phyloP scores from a whole-genome alignment of 129 eudicot genomes.

The Helianthus tuberosus region DNA sequence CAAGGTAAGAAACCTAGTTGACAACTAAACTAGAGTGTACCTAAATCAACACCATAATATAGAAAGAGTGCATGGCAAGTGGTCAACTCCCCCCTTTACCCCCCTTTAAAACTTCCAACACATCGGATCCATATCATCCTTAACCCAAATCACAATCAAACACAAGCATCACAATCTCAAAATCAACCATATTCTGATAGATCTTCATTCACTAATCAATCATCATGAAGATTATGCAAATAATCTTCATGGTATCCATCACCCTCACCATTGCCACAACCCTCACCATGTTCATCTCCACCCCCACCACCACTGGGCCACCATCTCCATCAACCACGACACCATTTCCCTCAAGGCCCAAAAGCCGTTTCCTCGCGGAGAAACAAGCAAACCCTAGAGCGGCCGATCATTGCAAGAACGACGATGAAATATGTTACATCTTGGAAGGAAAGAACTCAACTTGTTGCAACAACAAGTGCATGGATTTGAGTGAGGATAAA shows the following conservation, averaged over 20 bases:
- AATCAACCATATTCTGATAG: conserved; percentile 21
- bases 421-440: conserved; percentile 45
- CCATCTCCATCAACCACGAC: conserved; percentile 2
- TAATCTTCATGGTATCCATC: conserved; percentile 50
- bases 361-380: conserved; percentile 55
- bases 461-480: conserved; percentile 73
- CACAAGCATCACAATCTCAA: not conserved
- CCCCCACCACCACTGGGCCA: conserved; percentile 9
- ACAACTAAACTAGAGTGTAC: conserved; percentile 28
- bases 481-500: conserved; percentile 46
- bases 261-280: conserved; percentile 30
- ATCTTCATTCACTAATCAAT: not conserved
- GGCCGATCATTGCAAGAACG: conserved; percentile 61
- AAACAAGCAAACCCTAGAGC: conserved; percentile 48
- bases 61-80: conserved; percentile 38
- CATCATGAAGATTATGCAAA: conserved; percentile 35
- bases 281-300: conserved; percentile 25
- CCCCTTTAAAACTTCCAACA: conserved; percentile 26
- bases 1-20: conserved; percentile 26
- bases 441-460: conserved; percentile 51
- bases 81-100: conserved; percentile 37
- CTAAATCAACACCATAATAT: conserved; percentile 30
- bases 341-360: conserved; percentile 26
- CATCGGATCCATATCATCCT: conserved; percentile 16
- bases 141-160: conserved; percentile 19